A percentile compares a stretch with the other conserved stretches of the same genome.
phyloP scores from a whole-genome alignment of 2,329 filamentous ascomycete species.

The Botrytis elliptica region DNA sequence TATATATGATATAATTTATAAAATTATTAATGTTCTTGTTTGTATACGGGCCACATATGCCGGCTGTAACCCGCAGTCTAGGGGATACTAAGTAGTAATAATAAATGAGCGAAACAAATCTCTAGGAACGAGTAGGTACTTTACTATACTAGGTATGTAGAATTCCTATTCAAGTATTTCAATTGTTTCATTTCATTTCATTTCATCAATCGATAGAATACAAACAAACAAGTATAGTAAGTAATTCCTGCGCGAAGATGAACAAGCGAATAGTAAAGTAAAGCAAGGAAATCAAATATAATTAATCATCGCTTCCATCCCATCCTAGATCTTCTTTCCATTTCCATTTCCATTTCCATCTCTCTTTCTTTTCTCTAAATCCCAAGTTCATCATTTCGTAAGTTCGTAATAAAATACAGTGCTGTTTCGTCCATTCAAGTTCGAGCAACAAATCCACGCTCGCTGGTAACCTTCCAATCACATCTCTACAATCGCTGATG shows the following conservation, averaged over 20 bases:
- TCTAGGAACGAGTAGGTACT: not conserved
- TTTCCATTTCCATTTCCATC: not conserved
- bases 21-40: no score
- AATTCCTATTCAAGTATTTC: not conserved
- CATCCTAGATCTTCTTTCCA: not conserved
- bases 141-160: not conserved
- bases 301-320: not conserved
- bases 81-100: not conserved
- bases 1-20: no score
- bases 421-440: not conserved
- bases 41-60: no score
- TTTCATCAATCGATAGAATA: no score
- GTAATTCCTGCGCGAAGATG: not conserved
- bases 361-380: not conserved
- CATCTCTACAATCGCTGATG: not conserved
- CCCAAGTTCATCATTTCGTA: not conserved
- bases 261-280: not conserved
- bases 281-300: not conserved
- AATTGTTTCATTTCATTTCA: no score
- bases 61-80: no score
- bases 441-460: not conserved
- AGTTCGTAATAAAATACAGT: not conserved
- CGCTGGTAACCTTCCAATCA: not conserved
- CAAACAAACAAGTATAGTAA: not conserved
- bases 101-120: not conserved